Percentiles rank a stretch among this genome's conserved stretches.
Evolutionary conservation across 495 filamentous ascomycete genomes (phyloP).

Genomic region (Tuber borchii): DNA sequence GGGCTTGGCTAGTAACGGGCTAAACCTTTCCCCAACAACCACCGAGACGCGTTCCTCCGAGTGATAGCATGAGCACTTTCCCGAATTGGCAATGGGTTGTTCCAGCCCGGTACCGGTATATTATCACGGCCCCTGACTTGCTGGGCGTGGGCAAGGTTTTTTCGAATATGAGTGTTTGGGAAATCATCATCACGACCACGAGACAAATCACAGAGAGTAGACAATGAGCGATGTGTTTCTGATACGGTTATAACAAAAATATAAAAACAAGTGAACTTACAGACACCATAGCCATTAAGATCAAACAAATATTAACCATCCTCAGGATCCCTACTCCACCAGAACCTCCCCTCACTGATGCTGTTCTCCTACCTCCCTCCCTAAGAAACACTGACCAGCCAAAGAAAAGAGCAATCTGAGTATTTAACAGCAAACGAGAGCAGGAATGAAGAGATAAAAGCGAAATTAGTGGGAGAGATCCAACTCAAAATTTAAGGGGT

Average conservation of each 20-base stretch:
- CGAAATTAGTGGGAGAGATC: conserved; percentile 16
- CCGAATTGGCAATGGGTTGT: too few species aligned
- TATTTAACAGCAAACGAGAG: conserved; percentile 18
- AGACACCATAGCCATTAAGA: background rate
- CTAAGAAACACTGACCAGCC: conserved; percentile 20
- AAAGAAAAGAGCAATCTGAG: conserved; percentile 5
- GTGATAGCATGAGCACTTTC: too few species aligned
- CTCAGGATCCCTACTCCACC: background rate
- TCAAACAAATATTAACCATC: background rate
- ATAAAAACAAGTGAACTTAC: background rate
- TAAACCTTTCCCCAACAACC: too few species aligned
- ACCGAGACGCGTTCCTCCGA: too few species aligned
- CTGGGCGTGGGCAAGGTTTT: background rate
- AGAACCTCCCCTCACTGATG: conserved; percentile 4
- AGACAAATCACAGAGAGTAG: background rate
- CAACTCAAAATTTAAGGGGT: conserved; percentile 34
- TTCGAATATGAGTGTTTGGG: background rate
- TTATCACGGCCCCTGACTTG: background rate
- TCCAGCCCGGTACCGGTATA: too few species aligned
- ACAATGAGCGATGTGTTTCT: background rate
- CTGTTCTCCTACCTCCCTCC: background rate
- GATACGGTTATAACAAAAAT: background rate
- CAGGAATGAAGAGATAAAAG: conserved; percentile 9
- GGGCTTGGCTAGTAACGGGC: too few species aligned
- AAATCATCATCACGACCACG: background rate